Conservation (phyloP, 148 eudicot species). For the Beta vulgaris region DNA sequence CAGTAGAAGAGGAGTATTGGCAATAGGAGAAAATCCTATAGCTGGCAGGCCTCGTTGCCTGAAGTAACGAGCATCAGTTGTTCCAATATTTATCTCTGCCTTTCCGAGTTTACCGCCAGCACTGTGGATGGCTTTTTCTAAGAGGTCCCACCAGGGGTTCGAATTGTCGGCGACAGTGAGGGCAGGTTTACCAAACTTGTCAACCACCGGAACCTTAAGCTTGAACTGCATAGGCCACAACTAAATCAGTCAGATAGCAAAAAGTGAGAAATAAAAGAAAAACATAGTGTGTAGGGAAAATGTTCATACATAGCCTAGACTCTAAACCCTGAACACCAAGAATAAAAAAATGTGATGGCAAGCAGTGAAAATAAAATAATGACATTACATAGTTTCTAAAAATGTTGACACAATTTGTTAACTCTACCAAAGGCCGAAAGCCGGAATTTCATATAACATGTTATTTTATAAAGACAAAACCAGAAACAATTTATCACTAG, state of each 20-base stretch:
- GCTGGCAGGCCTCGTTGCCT: slow-evolving; percentile 73
- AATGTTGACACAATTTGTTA: no score
- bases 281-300: not conserved
- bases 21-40: slow-evolving; percentile 93
- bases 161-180: slow-evolving; percentile 57
- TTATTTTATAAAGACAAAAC: not conserved
- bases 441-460: not conserved
- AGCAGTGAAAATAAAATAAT: no score
- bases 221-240: slow-evolving; percentile 56
- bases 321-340: no score
- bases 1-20: slow-evolving; percentile 77
- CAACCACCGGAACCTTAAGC: slow-evolving; percentile 57
- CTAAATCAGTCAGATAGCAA: slow-evolving; percentile 17
- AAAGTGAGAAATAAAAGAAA: not conserved
- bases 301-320: not conserved
- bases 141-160: slow-evolving; percentile 87
- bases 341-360: no score
- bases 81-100: slow-evolving; percentile 77
- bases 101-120: slow-evolving; percentile 64
- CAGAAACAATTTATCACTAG: not conserved
- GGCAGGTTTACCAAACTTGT: slow-evolving; percentile 67
- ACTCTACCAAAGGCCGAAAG: no score
- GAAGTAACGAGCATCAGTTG: slow-evolving; percentile 89
- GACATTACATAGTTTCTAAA: no score
- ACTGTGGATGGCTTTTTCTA: slow-evolving; percentile 58